These are phyloP conservation scores for Plasmopara viticola DNA, from an alignment of 352 stramenopile genomes.

Conservation along the genomic window DNA sequence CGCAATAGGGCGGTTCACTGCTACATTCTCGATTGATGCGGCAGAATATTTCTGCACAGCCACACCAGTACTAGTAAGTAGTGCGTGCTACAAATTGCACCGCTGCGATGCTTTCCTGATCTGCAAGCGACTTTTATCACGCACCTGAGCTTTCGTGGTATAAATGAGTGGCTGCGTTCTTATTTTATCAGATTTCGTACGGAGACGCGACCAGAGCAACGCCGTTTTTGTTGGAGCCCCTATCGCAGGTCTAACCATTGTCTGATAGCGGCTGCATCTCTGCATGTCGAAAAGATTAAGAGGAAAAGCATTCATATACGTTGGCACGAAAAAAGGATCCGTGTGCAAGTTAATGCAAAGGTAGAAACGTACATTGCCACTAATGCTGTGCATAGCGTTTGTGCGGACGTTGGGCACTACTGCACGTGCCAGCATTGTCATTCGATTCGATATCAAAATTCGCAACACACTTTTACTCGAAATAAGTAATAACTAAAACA, in stretches of 20 bases:
- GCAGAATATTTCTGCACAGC: slow-evolving; percentile 14
- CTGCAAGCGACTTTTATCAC: slow-evolving; percentile 8
- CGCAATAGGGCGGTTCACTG: slow-evolving; percentile 79
- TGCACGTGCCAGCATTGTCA: slow-evolving; percentile 38
- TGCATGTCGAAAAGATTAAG: slow-evolving; percentile 8
- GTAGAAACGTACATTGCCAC: too few relatives aligned
- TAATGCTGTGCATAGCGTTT: slow-evolving; percentile 9
- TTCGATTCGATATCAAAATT: not conserved
- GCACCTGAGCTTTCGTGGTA: slow-evolving; percentile 66
- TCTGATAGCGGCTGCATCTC: slow-evolving; percentile 54
- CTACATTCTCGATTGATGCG: slow-evolving; percentile 74
- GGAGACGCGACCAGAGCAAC: slow-evolving; percentile 36
- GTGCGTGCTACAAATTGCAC: too few relatives aligned
- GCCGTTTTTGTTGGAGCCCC: slow-evolving; percentile 17
- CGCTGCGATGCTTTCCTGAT: too few relatives aligned
- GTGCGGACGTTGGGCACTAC: slow-evolving; percentile 23
- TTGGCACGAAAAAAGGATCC: not conserved
- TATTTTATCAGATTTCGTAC: slow-evolving; percentile 18
- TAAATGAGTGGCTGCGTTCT: slow-evolving; percentile 49
- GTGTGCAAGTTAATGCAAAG: too few relatives aligned
- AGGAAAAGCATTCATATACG: slow-evolving; percentile 8
- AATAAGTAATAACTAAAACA: too few relatives aligned
- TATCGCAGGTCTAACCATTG: slow-evolving; percentile 38
- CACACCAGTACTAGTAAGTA: too few relatives aligned
- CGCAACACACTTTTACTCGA: not conserved